Evolutionary conservation across 2,329 filamentous ascomycete genomes (phyloP).

Genomic region (Neurospora crassa): DNA sequence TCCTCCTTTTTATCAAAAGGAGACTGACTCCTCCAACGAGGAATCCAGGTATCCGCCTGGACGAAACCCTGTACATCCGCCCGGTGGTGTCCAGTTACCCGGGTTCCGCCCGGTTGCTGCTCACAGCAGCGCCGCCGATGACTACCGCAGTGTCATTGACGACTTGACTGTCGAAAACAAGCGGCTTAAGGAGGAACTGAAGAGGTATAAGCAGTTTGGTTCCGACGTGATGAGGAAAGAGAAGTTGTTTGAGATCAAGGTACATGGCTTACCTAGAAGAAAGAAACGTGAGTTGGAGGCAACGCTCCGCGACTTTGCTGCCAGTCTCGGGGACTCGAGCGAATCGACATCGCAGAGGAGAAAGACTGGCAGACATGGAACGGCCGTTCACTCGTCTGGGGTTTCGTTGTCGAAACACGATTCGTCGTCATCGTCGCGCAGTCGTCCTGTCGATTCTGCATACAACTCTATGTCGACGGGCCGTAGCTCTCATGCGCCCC

Average conservation of each 20-base stretch:
- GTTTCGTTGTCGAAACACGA: conserved; percentile 40
- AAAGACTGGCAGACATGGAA: conserved; percentile 30
- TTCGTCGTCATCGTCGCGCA: conserved; percentile 44
- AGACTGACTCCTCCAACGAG: conserved; percentile 42
- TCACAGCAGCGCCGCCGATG: conserved; percentile 56
- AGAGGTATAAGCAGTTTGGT: conserved; percentile 58
- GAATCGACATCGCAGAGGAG: conserved; percentile 33
- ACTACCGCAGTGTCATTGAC: conserved; percentile 76
- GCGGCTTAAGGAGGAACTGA: conserved; percentile 62
- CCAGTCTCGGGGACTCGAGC: conserved; percentile 45
- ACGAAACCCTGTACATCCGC: conserved; percentile 15
- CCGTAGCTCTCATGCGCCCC: conserved; percentile 21
- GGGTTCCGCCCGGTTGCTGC: conserved; percentile 24
- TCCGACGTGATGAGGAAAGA: conserved; percentile 61
- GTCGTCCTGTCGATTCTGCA: conserved; percentile 49
- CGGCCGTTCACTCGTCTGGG: conserved; percentile 31
- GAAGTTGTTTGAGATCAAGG: conserved; percentile 73
- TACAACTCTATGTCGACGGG: conserved; percentile 58
- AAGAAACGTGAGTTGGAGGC: conserved; percentile 72
- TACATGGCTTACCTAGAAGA: conserved; percentile 60
- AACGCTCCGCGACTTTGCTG: conserved; percentile 60
- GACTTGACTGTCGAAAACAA: conserved; percentile 81
- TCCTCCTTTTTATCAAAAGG: conserved; percentile 46
- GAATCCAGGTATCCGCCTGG: conserved; percentile 18
- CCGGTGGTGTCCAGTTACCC: conserved; percentile 8